Conservation (phyloP, 768 basidiomycete species). For the Rhodosporidiobolus odoratus region DNA sequence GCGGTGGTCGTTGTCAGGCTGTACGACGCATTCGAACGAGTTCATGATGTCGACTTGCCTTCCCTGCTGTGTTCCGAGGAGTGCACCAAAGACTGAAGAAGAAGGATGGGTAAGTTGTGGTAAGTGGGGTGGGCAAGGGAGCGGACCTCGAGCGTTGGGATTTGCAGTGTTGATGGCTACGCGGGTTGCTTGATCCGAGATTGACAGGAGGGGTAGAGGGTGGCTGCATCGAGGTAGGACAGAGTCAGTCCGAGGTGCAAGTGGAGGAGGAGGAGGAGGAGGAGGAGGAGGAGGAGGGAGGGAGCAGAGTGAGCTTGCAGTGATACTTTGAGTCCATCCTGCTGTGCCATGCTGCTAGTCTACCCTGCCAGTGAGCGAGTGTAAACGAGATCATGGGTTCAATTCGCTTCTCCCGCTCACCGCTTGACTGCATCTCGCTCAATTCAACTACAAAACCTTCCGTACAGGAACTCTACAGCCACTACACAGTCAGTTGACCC, state of each 20-base stretch:
- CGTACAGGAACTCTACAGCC: too few relatives aligned
- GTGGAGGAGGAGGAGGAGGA: background rate
- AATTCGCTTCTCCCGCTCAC: background rate
- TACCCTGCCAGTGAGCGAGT: background rate
- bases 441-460: too few relatives aligned
- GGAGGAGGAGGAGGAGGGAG: background rate
- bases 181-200: constrained; percentile 90
- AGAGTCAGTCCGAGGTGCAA: background rate
- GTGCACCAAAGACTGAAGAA: constrained; percentile 78
- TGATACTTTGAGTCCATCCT: constrained; percentile 22
- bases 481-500: too few relatives aligned
- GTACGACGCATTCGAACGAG: constrained; percentile 72
- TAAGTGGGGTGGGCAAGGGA: too few relatives aligned
- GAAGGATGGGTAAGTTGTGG: background rate
- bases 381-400: background rate
- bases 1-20: constrained; percentile 45
- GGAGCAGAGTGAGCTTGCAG: constrained; percentile 22
- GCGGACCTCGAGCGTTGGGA: constrained; percentile 40
- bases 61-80: constrained; percentile 88
- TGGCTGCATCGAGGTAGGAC: constrained; percentile 56
- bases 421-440: too few relatives aligned
- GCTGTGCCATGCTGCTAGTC: constrained; percentile 2
- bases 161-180: constrained; percentile 66
- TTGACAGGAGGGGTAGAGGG: constrained; percentile 90
- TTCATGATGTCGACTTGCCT: constrained; percentile 96